phyloP scores from a whole-genome alignment of 2,329 filamentous ascomycete genomes.

The Colletotrichum sp. region DNA sequence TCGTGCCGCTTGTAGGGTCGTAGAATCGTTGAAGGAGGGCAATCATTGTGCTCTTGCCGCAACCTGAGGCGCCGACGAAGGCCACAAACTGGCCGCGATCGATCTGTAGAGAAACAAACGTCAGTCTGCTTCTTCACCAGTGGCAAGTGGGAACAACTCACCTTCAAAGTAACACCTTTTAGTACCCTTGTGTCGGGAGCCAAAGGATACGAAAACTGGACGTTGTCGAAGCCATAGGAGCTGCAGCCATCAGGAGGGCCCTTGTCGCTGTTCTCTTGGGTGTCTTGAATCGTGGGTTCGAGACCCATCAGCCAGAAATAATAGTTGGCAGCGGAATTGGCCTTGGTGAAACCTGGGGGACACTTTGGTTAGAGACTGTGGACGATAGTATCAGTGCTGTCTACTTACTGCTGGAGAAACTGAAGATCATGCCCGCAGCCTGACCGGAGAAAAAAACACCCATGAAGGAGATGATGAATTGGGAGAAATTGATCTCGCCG shows the following conservation, averaged over 20 bases:
- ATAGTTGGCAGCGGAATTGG: constrained; percentile 39
- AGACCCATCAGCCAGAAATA: constrained; percentile 35
- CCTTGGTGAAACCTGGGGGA: constrained; percentile 41
- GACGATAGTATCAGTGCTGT: background rate
- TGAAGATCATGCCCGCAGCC: background rate
- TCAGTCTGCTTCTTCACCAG: constrained; percentile 43
- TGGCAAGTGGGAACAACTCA: constrained; percentile 25
- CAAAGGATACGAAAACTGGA: constrained; percentile 57
- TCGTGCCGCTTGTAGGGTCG: background rate
- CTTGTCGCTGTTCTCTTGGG: constrained; percentile 25
- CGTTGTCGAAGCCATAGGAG: constrained; percentile 28
- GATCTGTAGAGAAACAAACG: background rate
- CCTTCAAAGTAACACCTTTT: constrained; percentile 27
- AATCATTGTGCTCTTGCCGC: constrained; percentile 65
- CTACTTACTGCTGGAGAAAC: constrained; percentile 1
- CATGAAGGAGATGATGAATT: constrained; percentile 33
- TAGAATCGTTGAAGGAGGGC: constrained; percentile 47
- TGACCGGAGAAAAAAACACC: constrained; percentile 31
- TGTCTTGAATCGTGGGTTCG: constrained; percentile 12
- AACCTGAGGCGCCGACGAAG: constrained; percentile 59
- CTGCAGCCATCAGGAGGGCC: background rate
- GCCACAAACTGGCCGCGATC: constrained; percentile 36
- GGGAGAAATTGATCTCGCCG: constrained; percentile 12
- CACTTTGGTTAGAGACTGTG: background rate
- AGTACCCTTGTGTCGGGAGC: constrained; percentile 31